These are phyloP conservation scores for Mortierella polycephala DNA, from an alignment of 371 early-diverging fungal species.

Conservation along the genomic window DNA sequence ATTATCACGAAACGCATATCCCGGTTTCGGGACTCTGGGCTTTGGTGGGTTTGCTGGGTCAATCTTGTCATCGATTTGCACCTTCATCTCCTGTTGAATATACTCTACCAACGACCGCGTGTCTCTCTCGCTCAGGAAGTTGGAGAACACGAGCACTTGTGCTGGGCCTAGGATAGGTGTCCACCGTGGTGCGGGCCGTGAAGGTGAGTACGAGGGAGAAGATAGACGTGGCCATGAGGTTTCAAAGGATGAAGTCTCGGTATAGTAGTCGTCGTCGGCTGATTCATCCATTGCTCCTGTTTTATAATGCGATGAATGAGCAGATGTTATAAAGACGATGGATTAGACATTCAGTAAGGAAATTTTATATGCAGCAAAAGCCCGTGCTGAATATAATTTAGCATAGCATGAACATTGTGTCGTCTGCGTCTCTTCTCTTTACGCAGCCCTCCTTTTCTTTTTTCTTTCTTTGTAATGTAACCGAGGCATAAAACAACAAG, in stretches of 20 bases:
- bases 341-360: too few relatives aligned
- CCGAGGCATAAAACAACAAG: too few relatives aligned
- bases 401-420: too few relatives aligned
- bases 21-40: slow-evolving; percentile 60
- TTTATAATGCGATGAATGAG: too few relatives aligned
- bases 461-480: too few relatives aligned
- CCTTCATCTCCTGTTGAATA: slow-evolving; percentile 57
- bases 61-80: slow-evolving; percentile 42
- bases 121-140: slow-evolving; percentile 60
- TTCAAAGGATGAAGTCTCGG: too few relatives aligned
- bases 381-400: too few relatives aligned
- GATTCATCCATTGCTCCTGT: background rate
- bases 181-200: slow-evolving; percentile 38
- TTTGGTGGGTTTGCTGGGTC: slow-evolving; percentile 47
- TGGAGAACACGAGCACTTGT: slow-evolving; percentile 62
- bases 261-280: background rate
- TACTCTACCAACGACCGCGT: slow-evolving; percentile 56
- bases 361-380: too few relatives aligned
- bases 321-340: too few relatives aligned
- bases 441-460: too few relatives aligned
- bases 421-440: too few relatives aligned
- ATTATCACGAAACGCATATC: slow-evolving; percentile 78
- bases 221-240: slow-evolving; percentile 45
- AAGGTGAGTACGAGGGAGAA: slow-evolving; percentile 25
- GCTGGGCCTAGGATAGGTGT: slow-evolving; percentile 55